Percentiles rank a stretch among this genome's conserved stretches.
Evolutionary conservation across 2,329 filamentous ascomycete genomes (phyloP).

Genomic region (Fusarium falciforme): DNA sequence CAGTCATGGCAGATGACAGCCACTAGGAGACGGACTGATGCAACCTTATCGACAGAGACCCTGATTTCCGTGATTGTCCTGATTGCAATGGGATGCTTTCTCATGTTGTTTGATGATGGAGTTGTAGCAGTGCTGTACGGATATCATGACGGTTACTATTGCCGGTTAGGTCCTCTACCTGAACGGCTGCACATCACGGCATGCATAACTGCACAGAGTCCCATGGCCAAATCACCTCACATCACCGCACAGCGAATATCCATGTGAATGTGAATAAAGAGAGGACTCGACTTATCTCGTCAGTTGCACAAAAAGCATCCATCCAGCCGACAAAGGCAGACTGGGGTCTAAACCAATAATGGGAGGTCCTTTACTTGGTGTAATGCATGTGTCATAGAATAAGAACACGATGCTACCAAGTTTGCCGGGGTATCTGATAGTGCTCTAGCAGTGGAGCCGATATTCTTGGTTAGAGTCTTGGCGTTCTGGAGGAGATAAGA

Average conservation of each 20-base stretch:
- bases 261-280: neutral
- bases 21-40: neutral
- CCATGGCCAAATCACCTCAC: neutral
- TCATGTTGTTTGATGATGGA: neutral
- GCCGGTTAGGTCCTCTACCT: neutral
- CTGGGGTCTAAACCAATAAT: neutral
- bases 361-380: neutral
- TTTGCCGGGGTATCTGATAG: neutral
- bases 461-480: neutral
- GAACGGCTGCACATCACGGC: neutral
- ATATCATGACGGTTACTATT: neutral
- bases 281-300: neutral
- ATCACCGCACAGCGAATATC: neutral
- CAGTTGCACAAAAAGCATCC: neutral
- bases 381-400: neutral
- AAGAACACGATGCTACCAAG: neutral
- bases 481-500: too few species aligned
- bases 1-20: neutral
- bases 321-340: neutral
- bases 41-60: constrained; percentile 1
- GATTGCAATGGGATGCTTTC: neutral
- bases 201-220: neutral
- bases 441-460: neutral
- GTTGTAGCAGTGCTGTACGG: neutral
- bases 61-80: neutral